Percentiles rank a stretch among this genome's conserved stretches.
Conservation (phyloP, 805 yeast species). For the Saccharomycopsis malanga region DNA sequence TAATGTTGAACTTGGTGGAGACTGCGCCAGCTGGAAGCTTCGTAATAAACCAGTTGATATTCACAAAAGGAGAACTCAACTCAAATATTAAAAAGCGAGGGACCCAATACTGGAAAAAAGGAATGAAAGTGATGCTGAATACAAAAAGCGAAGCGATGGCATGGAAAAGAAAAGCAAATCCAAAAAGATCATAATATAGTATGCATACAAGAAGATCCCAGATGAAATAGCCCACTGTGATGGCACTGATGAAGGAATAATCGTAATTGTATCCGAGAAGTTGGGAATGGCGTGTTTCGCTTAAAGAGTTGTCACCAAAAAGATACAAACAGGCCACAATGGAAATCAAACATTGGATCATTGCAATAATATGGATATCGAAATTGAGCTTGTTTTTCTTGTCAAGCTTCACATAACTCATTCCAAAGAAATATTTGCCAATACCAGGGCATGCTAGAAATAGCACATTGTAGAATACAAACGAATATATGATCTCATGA, state of each 20-base stretch:
- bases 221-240: slow-evolving; percentile 77
- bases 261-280: slow-evolving; percentile 69
- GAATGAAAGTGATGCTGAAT: slow-evolving; percentile 54
- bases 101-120: slow-evolving; percentile 74
- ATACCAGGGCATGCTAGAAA: slow-evolving; percentile 47
- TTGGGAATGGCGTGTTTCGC: slow-evolving; percentile 35
- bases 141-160: slow-evolving; percentile 77
- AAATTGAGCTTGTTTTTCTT: slow-evolving; percentile 54
- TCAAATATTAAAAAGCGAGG: slow-evolving; percentile 83
- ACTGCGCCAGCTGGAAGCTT: slow-evolving; percentile 65
- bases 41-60: slow-evolving; percentile 84
- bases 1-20: slow-evolving; percentile 42
- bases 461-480: slow-evolving; percentile 51
- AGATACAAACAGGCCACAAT: slow-evolving; percentile 54
- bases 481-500: slow-evolving; percentile 66
- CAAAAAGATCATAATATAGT: slow-evolving; percentile 58
- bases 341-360: slow-evolving; percentile 73
- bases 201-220: slow-evolving; percentile 83
- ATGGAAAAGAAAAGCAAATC: slow-evolving; percentile 75
- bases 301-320: slow-evolving; percentile 44
- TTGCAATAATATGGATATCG: slow-evolving; percentile 85
- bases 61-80: slow-evolving; percentile 90
- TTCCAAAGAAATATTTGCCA: slow-evolving; percentile 44
- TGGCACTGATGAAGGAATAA: slow-evolving; percentile 63
- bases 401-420: slow-evolving; percentile 42